A percentile compares a stretch with the other conserved stretches of the same genome.
phyloP scores from a whole-genome alignment of 306 rosid genomes.

The Cyamopsis tetragonoloba region DNA sequence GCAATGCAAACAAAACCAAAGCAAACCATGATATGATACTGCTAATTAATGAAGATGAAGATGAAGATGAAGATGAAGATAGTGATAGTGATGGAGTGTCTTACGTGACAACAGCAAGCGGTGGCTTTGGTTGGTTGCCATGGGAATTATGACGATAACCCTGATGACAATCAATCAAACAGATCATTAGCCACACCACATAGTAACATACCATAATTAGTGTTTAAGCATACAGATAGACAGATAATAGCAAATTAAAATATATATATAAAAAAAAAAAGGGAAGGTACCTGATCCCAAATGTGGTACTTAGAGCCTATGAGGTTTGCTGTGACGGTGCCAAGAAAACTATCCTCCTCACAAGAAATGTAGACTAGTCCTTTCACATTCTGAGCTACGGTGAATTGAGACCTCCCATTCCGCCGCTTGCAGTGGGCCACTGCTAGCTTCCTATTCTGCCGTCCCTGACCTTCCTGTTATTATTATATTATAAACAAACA shows the following conservation, averaged over 20 bases:
- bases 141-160: slow-evolving; percentile 34
- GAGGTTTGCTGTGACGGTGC: slow-evolving; percentile 69
- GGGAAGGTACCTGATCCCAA: slow-evolving; percentile 70
- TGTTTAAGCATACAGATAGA: not conserved
- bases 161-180: slow-evolving; percentile 41
- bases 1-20: not conserved
- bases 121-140: slow-evolving; percentile 44
- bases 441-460: slow-evolving; percentile 83
- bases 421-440: slow-evolving; percentile 66
- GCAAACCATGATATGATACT: too few species aligned
- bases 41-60: not conserved
- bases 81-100: too few species aligned
- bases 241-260: too few species aligned
- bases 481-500: too few species aligned
- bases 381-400: slow-evolving; percentile 58
- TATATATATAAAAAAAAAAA: not conserved
- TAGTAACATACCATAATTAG: too few species aligned
- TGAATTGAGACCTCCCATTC: slow-evolving; percentile 60
- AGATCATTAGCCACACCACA: not conserved
- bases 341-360: slow-evolving; percentile 69
- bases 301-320: slow-evolving; percentile 78
- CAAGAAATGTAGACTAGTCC: slow-evolving; percentile 52
- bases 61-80: not conserved
- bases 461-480: slow-evolving; percentile 82
- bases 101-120: slow-evolving; percentile 69